phyloP scores from a whole-genome alignment of 345 rosid species.

The Streptanthus diversifolius region DNA sequence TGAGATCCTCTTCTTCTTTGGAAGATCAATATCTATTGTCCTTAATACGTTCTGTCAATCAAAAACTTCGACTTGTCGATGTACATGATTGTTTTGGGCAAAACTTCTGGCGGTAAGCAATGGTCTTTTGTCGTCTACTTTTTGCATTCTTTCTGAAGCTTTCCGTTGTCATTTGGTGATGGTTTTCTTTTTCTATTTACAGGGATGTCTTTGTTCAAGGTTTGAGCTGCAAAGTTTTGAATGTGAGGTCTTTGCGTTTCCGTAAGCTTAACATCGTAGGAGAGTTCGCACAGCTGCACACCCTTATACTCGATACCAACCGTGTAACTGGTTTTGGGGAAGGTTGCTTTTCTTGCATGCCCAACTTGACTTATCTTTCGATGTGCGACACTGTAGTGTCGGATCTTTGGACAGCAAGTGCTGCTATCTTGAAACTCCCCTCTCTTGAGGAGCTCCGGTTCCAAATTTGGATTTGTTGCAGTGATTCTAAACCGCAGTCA shows the following conservation, averaged over 20 bases:
- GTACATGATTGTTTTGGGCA: conserved; percentile 61
- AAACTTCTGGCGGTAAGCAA: conserved; percentile 60
- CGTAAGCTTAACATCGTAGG: conserved; percentile 85
- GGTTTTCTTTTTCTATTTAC: neutral
- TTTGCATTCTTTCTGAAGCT: neutral
- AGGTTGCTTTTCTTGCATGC: conserved; percentile 80
- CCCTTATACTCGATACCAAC: conserved; percentile 72
- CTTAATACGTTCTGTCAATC: conserved; percentile 50
- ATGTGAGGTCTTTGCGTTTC: conserved; percentile 57
- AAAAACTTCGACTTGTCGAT: conserved; percentile 64
- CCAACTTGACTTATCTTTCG: conserved; percentile 66
- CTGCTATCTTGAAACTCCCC: conserved; percentile 73
- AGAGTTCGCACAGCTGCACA: conserved; percentile 53
- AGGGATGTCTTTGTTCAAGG: conserved; percentile 78
- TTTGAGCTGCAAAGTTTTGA: conserved; percentile 63
- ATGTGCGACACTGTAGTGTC: conserved; percentile 78
- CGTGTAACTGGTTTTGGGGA: conserved; percentile 67
- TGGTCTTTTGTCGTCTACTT: conserved; percentile 17
- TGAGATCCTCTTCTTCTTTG: conserved; percentile 51
- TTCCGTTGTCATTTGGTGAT: neutral
- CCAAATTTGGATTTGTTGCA: conserved; percentile 64
- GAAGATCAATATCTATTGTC: conserved; percentile 57
- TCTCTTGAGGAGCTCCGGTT: conserved; percentile 67
- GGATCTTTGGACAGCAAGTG: conserved; percentile 79
- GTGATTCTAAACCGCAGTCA: conserved; percentile 43